phyloP scores from a whole-genome alignment of 2,329 filamentous ascomycete species.

The Furcasterigmium sp. region DNA sequence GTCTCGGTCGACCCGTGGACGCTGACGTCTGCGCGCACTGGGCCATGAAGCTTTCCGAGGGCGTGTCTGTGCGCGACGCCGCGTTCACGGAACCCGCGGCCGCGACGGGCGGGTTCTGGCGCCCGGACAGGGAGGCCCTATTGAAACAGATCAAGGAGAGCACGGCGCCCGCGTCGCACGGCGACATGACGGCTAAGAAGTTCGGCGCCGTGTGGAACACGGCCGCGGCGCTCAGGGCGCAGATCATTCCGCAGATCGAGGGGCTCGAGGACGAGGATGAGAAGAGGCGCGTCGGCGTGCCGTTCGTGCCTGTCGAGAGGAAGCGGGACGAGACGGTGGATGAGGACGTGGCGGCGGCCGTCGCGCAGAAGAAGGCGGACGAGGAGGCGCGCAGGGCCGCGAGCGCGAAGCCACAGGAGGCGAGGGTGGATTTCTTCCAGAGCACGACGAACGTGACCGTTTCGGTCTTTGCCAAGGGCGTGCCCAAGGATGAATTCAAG shows the following conservation, averaged over 20 bases:
- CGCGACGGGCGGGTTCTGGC: slow-evolving; percentile 29
- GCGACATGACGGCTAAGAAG: slow-evolving; percentile 12
- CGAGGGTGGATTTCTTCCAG: slow-evolving; percentile 26
- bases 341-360: slow-evolving; percentile 15
- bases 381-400: neutral
- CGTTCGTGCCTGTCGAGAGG: slow-evolving; percentile 13
- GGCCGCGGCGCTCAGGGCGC: slow-evolving; percentile 40
- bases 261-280: slow-evolving; percentile 37
- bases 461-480: slow-evolving; percentile 36
- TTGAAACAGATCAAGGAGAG: slow-evolving; percentile 23
- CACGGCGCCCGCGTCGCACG: slow-evolving; percentile 13
- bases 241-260: slow-evolving; percentile 40
- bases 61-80: slow-evolving; percentile 26
- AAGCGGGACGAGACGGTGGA: slow-evolving; percentile 18
- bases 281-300: slow-evolving; percentile 38
- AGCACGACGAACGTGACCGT: slow-evolving; percentile 26
- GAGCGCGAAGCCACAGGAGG: slow-evolving; percentile 21
- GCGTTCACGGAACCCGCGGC: slow-evolving; percentile 27
- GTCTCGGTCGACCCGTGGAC: slow-evolving; percentile 67
- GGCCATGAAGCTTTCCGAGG: slow-evolving; percentile 37
- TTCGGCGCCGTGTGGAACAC: slow-evolving; percentile 26
- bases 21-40: slow-evolving; percentile 65
- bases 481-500: slow-evolving; percentile 32
- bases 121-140: slow-evolving; percentile 36
- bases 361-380: slow-evolving; percentile 2